Evolutionary conservation across 306 rosid species (phyloP).

Genomic region (Heteromeles arbutifolia): DNA sequence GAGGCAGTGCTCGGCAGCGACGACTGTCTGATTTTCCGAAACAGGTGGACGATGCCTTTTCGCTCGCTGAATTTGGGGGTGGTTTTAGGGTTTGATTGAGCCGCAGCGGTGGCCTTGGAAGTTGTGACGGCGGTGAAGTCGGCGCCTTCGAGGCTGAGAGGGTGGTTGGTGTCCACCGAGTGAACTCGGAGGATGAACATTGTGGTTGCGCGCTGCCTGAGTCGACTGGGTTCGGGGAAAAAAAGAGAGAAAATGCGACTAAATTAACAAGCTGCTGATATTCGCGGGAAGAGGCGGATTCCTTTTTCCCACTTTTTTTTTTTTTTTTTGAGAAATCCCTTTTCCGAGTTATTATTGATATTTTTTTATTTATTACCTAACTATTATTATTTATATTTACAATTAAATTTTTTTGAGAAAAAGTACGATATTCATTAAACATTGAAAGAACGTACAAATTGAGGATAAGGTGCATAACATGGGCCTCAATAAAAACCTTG

Average conservation of each 20-base stretch:
- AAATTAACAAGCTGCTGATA: not conserved
- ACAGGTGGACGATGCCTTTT: conserved; percentile 64
- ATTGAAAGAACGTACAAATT: no score
- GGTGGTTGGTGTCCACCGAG: conserved; percentile 67
- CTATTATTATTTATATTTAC: no score
- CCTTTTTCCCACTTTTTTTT: not conserved
- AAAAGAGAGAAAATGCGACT: not conserved
- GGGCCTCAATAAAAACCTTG: no score
- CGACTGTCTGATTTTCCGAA: conserved; percentile 48
- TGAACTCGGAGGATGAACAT: conserved; percentile 89
- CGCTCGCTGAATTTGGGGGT: conserved; percentile 57
- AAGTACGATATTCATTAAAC: no score
- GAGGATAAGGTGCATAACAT: no score
- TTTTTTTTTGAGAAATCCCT: not conserved
- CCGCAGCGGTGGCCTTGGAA: conserved; percentile 4
- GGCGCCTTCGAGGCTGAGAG: conserved; percentile 30
- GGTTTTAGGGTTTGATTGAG: conserved; percentile 11
- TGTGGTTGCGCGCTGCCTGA: not conserved
- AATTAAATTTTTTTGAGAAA: no score
- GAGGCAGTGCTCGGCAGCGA: conserved; percentile 50
- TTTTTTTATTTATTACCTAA: no score
- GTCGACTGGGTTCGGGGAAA: conserved; percentile 1
- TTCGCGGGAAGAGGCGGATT: not conserved
- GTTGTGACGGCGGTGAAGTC: conserved; percentile 25
- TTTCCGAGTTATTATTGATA: no score